Conservation (phyloP, 2,329 filamentous ascomycete genomes). For the Neofusicoccum umdonicola region DNA sequence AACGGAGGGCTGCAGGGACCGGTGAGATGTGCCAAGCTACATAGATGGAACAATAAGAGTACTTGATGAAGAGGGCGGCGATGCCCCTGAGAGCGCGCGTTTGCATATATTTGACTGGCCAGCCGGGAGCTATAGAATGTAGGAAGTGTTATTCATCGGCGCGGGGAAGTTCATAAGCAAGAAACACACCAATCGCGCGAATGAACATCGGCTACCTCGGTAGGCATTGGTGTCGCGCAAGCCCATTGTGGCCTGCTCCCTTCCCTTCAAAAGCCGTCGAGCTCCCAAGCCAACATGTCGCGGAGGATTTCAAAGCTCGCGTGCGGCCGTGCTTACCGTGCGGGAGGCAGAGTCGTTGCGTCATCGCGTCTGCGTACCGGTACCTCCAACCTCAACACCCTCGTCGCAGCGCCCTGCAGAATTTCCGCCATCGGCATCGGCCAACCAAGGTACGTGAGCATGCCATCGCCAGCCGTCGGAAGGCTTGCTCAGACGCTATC, state of each 20-base stretch:
- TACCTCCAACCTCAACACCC: background rate
- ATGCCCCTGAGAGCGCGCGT: background rate
- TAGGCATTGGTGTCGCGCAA: background rate
- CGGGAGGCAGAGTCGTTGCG: conserved; percentile 1
- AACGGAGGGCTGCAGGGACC: background rate
- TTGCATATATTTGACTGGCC: background rate
- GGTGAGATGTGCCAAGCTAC: background rate
- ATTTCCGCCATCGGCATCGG: background rate
- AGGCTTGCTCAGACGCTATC: background rate
- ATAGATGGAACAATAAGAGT: background rate
- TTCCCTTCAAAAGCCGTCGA: background rate
- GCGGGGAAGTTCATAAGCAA: conserved; percentile 13
- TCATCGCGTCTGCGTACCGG: background rate
- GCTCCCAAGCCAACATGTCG: background rate
- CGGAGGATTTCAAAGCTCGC: background rate
- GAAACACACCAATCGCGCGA: background rate
- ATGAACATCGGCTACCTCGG: background rate
- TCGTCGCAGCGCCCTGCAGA: background rate
- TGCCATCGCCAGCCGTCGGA: background rate
- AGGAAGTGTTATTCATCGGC: background rate
- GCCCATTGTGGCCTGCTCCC: too few relatives aligned
- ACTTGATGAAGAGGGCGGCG: background rate
- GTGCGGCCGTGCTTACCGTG: background rate
- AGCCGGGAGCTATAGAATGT: background rate
- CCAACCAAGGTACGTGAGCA: background rate